Evolutionary conservation across 2,329 filamentous ascomycete species (phyloP), one percentile per base, ranked within the genome.

Genomic region (Acrocalymma vagum): DNA sequence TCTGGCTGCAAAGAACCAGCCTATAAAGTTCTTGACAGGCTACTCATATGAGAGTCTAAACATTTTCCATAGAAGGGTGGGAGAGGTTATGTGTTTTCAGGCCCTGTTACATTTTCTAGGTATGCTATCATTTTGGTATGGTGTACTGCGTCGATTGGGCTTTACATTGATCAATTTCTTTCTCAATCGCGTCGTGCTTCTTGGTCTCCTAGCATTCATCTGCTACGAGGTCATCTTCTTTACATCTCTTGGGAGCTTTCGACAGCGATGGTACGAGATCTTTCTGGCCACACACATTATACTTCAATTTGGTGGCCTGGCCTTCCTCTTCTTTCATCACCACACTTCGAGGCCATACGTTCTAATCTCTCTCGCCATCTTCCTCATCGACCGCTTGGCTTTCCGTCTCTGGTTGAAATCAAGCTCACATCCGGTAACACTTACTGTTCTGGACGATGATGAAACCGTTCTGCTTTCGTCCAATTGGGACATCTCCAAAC

Each of bases 1-100:
- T 4, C 72, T 87, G 3, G 78, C 81, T 2, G 84, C 85, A 21
- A 88, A 87, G 62, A 87, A 83, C 44, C 83, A 86, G 48, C 84
- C 84, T 0, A 58, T 87, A 22, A 79, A 80, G 42, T 53, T 74
- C 2, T 68, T 87, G 13, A 86, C 83, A 0, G 83, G 84, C 4
- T 78, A 79, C 48, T 86, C 83, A 0, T 87, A 87, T 56, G 84
- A 87, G 63, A 77, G 80, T 5, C 71, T 87, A 27, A 86, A 87
- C 58, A 79, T 87, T 29, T 78, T 86, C 39, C 84, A 87, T 59
- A 79, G 84, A 23, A 75, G 83, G 4, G 72, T 86, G 2, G 83
- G 84, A 16, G 83, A 86, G 60, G 61, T 81, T 18, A 74, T 86
- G 65, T 85, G 82, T 58, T 64, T 84, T n/a, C 72, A 80, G 25